A percentile compares a stretch with the other conserved stretches of the same genome.
These are phyloP conservation scores for Chrysanthemum lavandulifolium DNA, from an alignment of 129 eudicot genomes.

Conservation along the genomic window DNA sequence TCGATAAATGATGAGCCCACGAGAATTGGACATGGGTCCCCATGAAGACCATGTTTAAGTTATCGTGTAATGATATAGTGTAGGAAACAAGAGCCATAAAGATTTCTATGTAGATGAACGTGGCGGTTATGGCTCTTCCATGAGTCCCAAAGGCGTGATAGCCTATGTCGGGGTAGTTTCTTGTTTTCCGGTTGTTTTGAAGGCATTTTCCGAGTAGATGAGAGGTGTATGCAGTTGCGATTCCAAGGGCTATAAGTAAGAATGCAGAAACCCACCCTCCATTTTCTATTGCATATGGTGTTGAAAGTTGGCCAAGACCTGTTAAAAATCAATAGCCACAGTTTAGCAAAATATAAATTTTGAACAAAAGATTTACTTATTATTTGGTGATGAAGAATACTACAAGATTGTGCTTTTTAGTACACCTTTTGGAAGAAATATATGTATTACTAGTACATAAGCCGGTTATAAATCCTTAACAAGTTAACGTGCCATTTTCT, in stretches of 20 bases:
- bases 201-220: constrained; percentile 79
- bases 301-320: constrained; percentile 91
- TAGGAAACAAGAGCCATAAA: constrained; percentile 94
- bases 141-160: constrained; percentile 58
- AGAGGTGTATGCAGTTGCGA: constrained; percentile 57
- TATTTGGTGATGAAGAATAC: too few species aligned
- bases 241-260: constrained; percentile 63
- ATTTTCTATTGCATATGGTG: constrained; percentile 73
- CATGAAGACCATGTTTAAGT: constrained; percentile 53
- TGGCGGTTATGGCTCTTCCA: constrained; percentile 54
- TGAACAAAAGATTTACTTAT: neutral
- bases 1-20: constrained; percentile 36
- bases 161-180: constrained; percentile 75
- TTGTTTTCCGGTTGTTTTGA: constrained; percentile 47
- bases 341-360: neutral
- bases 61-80: constrained; percentile 95
- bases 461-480: too few species aligned
- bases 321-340: constrained; percentile 11
- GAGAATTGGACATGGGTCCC: constrained; percentile 39
- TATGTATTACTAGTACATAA: too few species aligned
- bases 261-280: constrained; percentile 86
- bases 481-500: too few species aligned
- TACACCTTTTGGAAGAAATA: too few species aligned
- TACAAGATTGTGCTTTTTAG: too few species aligned
- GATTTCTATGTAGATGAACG: constrained; percentile 72